These are phyloP conservation scores for Pistacia integerrima DNA, from an alignment of 345 rosid genomes.

Conservation along the genomic window DNA sequence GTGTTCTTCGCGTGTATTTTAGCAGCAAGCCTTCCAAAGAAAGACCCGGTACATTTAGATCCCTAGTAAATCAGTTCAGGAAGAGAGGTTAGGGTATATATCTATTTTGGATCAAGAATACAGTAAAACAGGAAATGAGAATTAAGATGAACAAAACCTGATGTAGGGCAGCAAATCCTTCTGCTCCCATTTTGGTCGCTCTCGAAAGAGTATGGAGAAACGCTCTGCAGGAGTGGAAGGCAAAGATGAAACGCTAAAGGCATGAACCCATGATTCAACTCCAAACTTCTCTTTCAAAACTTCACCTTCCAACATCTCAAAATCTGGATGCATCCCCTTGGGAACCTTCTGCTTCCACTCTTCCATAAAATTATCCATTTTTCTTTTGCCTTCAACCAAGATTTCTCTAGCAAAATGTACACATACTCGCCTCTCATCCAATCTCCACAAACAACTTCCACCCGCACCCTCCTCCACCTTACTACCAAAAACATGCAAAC, in stretches of 20 bases:
- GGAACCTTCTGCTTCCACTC: slow-evolving; percentile 74
- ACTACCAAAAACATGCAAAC: slow-evolving; percentile 58
- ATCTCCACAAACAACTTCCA: slow-evolving; percentile 49
- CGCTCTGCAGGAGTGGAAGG: slow-evolving; percentile 79
- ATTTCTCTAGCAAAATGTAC: slow-evolving; percentile 74
- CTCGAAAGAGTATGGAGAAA: slow-evolving; percentile 64
- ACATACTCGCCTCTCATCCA: slow-evolving; percentile 70
- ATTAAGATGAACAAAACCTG: slow-evolving; percentile 42
- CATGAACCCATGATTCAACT: slow-evolving; percentile 68
- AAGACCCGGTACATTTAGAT: slow-evolving; percentile 77
- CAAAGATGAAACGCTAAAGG: slow-evolving; percentile 64
- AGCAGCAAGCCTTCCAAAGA: slow-evolving; percentile 85
- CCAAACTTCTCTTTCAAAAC: slow-evolving; percentile 84
- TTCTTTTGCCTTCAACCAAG: slow-evolving; percentile 64
- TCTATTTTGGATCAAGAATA: not conserved
- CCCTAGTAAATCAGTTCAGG: slow-evolving; percentile 49
- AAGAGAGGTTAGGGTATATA: not conserved
- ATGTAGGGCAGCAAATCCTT: slow-evolving; percentile 87
- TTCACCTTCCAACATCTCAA: slow-evolving; percentile 88
- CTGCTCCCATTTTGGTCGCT: slow-evolving; percentile 85
- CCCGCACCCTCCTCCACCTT: slow-evolving; percentile 38
- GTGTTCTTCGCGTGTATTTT: slow-evolving; percentile 80
- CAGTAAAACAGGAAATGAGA: not conserved
- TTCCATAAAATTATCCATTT: slow-evolving; percentile 61
- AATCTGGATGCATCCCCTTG: slow-evolving; percentile 58